Conservation (phyloP, 495 filamentous ascomycete genomes). For the Usnea hakonensis region DNA sequence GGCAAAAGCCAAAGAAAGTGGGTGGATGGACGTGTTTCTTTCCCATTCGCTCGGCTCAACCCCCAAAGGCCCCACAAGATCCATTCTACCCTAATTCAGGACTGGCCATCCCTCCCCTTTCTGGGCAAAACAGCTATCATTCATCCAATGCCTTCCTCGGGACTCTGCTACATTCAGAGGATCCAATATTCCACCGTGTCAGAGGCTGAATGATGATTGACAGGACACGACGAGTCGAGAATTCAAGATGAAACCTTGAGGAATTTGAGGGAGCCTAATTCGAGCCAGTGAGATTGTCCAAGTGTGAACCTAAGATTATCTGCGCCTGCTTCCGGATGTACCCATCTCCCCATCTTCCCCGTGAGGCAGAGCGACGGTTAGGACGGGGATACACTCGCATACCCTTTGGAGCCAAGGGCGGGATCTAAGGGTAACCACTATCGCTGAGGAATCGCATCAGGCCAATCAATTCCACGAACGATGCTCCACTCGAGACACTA, state of each 20-base stretch:
- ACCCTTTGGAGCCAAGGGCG: conserved; percentile 4
- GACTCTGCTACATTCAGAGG: background rate
- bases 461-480: background rate
- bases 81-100: conserved; percentile 8
- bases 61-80: background rate
- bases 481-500: background rate
- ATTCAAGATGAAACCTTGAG: too few relatives aligned
- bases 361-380: conserved; percentile 12
- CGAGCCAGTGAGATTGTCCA: background rate
- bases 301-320: background rate
- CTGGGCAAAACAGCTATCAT: background rate
- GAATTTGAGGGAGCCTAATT: too few relatives aligned
- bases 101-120: background rate
- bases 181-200: background rate
- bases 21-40: conserved; percentile 6
- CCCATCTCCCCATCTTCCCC: background rate
- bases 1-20: background rate
- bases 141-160: background rate
- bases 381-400: conserved; percentile 10
- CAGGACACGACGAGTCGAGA: background rate
- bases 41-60: conserved; percentile 11
- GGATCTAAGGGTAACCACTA: conserved; percentile 15
- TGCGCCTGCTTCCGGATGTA: conserved; percentile 9
- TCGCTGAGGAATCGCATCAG: background rate
- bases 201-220: background rate